Evolutionary conservation across 2,329 filamentous ascomycete species (phyloP).

Genomic region (Stagonosporopsis vannaccii): DNA sequence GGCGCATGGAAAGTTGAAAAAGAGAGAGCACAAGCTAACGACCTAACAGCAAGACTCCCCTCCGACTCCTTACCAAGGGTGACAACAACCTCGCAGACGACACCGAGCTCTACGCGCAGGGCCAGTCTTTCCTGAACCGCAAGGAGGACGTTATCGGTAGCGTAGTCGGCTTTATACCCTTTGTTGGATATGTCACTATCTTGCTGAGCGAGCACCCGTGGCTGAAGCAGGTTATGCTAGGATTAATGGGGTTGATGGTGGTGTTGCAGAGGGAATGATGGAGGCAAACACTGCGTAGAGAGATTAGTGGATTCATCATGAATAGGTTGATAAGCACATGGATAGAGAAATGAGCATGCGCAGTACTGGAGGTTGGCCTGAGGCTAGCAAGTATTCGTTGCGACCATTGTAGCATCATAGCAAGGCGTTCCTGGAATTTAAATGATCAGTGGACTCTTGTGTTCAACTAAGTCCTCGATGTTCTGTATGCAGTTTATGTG

Average conservation of each 20-base stretch:
- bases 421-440: constrained; percentile 14
- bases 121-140: constrained; percentile 85
- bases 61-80: constrained; percentile 88
- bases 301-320: neutral
- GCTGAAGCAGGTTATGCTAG: constrained; percentile 94
- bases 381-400: neutral
- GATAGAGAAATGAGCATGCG: neutral
- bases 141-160: constrained; percentile 88
- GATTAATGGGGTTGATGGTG: constrained; percentile 92
- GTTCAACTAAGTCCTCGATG: neutral
- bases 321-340: neutral
- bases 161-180: constrained; percentile 89
- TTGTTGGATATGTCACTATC: constrained; percentile 97
- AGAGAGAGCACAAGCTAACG: neutral
- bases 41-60: constrained; percentile 52
- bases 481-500: neutral
- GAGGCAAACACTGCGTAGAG: neutral
- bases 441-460: neutral
- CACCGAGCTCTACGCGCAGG: constrained; percentile 85
- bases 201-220: constrained; percentile 94
- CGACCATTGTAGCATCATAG: constrained; percentile 8
- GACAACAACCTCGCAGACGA: constrained; percentile 97
- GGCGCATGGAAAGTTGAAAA: neutral
- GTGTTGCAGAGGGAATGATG: constrained; percentile 86
- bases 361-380: neutral